Conservation (phyloP, 306 rosid genomes). For the Vigna mungo region DNA sequence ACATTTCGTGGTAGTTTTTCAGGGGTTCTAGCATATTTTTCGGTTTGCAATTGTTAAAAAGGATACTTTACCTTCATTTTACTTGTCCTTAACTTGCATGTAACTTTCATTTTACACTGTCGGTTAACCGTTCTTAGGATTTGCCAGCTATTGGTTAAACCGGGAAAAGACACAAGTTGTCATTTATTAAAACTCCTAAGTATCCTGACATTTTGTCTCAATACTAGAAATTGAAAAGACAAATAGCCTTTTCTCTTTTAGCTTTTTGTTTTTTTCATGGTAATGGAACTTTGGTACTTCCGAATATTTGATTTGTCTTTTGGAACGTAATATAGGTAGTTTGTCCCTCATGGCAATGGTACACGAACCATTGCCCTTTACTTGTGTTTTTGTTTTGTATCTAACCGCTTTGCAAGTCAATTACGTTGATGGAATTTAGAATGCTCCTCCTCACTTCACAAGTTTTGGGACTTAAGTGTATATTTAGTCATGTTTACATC, state of each 20-base stretch:
- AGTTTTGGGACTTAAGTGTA: too few species aligned
- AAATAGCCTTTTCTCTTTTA: background rate
- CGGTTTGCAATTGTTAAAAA: constrained; percentile 20
- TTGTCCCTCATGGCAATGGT: background rate
- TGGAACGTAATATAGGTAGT: background rate
- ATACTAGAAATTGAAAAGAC: background rate
- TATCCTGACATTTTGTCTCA: background rate
- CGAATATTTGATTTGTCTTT: background rate
- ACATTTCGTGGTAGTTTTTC: constrained; percentile 1
- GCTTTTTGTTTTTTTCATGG: constrained; percentile 1
- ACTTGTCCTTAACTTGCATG: background rate
- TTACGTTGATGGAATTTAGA: too few species aligned
- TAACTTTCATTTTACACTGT: background rate
- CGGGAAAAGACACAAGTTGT: background rate
- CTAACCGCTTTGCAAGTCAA: too few species aligned
- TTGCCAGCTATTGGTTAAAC: background rate
- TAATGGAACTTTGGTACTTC: too few species aligned
- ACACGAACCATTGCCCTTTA: too few species aligned
- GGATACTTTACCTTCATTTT: constrained; percentile 5
- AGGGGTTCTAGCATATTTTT: constrained; percentile 10
- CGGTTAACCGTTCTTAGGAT: background rate
- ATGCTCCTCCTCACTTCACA: too few species aligned
- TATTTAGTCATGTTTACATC: constrained; percentile 11
- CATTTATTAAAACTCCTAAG: background rate
- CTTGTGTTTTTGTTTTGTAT: too few species aligned